Conservation (phyloP, 2,329 filamentous ascomycete genomes). For the Aspergillus ustus region DNA sequence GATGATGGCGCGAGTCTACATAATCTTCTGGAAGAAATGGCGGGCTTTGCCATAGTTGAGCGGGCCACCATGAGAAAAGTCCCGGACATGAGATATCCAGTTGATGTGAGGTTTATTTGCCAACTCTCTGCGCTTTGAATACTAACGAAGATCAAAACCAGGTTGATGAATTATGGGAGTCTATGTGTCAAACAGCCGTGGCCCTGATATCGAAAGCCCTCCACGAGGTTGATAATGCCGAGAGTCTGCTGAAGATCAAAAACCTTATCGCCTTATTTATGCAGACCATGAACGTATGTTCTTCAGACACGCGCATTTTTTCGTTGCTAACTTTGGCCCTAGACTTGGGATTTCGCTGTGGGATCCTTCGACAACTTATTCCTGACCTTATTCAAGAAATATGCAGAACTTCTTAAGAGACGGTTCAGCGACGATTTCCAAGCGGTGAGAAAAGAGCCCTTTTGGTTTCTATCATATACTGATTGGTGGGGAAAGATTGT, state of each 20-base stretch:
- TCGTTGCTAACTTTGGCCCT: constrained; percentile 1
- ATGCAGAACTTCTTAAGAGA: constrained; percentile 85
- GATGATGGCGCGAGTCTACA: constrained; percentile 88
- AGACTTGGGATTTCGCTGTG: constrained; percentile 91
- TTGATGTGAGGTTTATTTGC: constrained; percentile 67
- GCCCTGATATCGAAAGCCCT: constrained; percentile 79
- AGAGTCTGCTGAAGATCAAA: constrained; percentile 92
- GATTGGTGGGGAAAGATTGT: constrained; percentile 56
- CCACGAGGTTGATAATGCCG: constrained; percentile 80
- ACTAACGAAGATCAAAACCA: constrained; percentile 37
- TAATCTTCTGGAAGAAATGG: constrained; percentile 88
- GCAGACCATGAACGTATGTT: constrained; percentile 88
- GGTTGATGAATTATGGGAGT: constrained; percentile 99
- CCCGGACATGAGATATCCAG: constrained; percentile 77
- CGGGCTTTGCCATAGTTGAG: constrained; percentile 95
- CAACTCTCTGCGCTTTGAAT: not conserved
- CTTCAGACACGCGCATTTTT: not conserved
- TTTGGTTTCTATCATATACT: constrained; percentile 7
- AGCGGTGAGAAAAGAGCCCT: constrained; percentile 61
- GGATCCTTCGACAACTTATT: constrained; percentile 80
- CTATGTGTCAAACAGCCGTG: constrained; percentile 90
- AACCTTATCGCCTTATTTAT: constrained; percentile 92
- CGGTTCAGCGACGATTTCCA: constrained; percentile 96
- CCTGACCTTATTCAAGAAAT: constrained; percentile 89
- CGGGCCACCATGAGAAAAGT: constrained; percentile 88